Base-by-base conservation (phyloP, 352 stramenopile genomes). In the Phytophthora hybrid region DNA sequence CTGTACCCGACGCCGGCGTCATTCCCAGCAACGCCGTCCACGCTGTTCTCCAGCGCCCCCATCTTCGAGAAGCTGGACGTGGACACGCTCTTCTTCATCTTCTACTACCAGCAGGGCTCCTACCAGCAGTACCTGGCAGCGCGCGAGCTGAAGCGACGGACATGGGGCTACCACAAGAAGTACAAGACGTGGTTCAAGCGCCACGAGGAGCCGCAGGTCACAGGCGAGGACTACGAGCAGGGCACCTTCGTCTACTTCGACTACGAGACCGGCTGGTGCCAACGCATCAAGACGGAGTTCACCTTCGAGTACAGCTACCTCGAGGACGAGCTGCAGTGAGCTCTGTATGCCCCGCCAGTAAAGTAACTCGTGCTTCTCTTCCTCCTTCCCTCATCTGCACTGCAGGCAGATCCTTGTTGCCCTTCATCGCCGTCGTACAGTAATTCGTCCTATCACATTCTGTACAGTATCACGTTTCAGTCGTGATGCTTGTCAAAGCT, bases 161-260 rank as follows among this genome's bases (percentile, higher is more conserved):
- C 93, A 73, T 99, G 98, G 98, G 89, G 98, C 46, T 99, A 99
- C 84, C 98, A 99, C 88, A 99, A 99, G 77, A 99, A 99, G 93
- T 99, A 99, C 87, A 98, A 98, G 89, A 99, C 98, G 52, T 99
- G 98, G 98, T 99, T 99, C 81, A 98, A 99, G 87, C 93, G 97
- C 37, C 97, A 99, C 73, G 91, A 99, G 77, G 97, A 99, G 81
- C 96, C 97, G 13, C 88, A 97, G 73, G 81, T 98, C 14, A 99
- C 97, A 58, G 99, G 96, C 2, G 97, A 99, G 66, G 97, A 99
- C 73, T 99, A 99, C 85, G 98, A 99, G 82, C 96, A 99, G 85
- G 98, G 98, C 74, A 99, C 98, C 34, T 99, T 99, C 83, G 95
- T 99, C 14, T 99, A 99, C 86, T 99, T 99, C 86, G 98, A 99